Evolutionary conservation across 1,284 basidiomycete species (phyloP).

Genomic region (Puccinia triticina): DNA sequence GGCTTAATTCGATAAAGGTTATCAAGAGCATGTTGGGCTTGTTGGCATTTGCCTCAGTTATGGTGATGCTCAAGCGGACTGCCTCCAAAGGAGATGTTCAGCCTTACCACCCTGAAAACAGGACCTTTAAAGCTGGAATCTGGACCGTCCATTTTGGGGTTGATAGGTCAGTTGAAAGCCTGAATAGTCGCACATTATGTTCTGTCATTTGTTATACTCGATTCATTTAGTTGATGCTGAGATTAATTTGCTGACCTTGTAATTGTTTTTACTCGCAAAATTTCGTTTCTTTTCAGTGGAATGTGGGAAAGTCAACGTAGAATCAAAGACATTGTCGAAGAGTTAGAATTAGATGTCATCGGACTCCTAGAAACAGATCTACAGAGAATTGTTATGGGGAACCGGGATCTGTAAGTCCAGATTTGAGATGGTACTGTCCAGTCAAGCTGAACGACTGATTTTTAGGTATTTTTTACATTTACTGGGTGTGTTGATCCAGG

Average conservation of each 20-base stretch:
- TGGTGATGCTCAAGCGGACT: conserved; percentile 67
- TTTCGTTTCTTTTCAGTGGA: conserved; percentile 65
- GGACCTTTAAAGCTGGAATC: conserved; percentile 81
- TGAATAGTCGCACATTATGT: not conserved
- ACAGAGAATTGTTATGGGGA: conserved; percentile 83
- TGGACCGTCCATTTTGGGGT: conserved; percentile 82
- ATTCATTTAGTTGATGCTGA: not conserved
- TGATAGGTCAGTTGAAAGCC: conserved; percentile 42
- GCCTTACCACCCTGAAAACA: conserved; percentile 71
- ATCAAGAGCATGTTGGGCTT: conserved; percentile 15
- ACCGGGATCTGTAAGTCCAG: conserved; percentile 74
- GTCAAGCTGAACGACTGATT: not conserved
- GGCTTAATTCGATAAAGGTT: not conserved
- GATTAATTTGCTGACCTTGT: conserved; percentile 61
- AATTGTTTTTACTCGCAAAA: not conserved
- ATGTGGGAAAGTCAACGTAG: conserved; percentile 80
- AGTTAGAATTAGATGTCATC: conserved; percentile 59
- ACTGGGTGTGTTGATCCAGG: conserved; percentile 60
- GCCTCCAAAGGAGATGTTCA: conserved; percentile 64
- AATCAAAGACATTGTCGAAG: conserved; percentile 71
- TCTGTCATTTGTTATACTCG: not conserved
- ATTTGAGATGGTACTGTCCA: not conserved
- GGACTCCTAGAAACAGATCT: conserved; percentile 78
- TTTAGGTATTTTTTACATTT: not conserved
- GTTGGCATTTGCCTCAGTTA: conserved; percentile 59